A percentile compares a stretch with the other conserved stretches of the same genome.
Conservation (phyloP, 768 basidiomycete species). For the Boletus insuetus region DNA sequence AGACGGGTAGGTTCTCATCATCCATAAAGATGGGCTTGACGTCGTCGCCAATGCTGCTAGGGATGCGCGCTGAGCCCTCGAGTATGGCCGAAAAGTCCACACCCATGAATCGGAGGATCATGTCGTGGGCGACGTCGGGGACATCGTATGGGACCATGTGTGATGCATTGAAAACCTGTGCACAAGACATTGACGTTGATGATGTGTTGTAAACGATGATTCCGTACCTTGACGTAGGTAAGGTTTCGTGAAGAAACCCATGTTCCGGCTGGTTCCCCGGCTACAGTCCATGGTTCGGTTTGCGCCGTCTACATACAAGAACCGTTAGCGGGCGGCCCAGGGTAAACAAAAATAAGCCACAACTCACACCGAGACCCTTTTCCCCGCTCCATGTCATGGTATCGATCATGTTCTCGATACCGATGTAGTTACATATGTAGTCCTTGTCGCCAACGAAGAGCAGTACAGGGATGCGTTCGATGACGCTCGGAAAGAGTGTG, state of each 20-base stretch:
- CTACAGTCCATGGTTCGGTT: conserved; percentile 74
- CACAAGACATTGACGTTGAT: not conserved
- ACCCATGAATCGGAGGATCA: conserved; percentile 97
- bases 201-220: not conserved
- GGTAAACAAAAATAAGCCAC: not conserved
- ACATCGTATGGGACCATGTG: conserved; percentile 95
- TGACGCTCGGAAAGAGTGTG: conserved; percentile 70
- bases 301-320: conserved; percentile 50
- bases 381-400: conserved; percentile 83
- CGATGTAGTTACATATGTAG: conserved; percentile 93
- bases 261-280: conserved; percentile 75
- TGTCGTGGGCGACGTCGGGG: conserved; percentile 88
- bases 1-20: conserved; percentile 37
- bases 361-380: conserved; percentile 77
- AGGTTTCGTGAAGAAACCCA: conserved; percentile 90
- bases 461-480: conserved; percentile 80
- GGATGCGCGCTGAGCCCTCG: conserved; percentile 77
- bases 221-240: conserved; percentile 82
- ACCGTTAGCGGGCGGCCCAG: not conserved
- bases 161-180: conserved; percentile 84
- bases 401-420: conserved; percentile 83
- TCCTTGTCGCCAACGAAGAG: conserved; percentile 96
- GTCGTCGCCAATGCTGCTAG: conserved; percentile 73
- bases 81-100: conserved; percentile 81
- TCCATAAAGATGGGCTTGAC: conserved; percentile 64